Base-by-base conservation (phyloP, 345 rosid species). In the Murraya paniculata region DNA sequence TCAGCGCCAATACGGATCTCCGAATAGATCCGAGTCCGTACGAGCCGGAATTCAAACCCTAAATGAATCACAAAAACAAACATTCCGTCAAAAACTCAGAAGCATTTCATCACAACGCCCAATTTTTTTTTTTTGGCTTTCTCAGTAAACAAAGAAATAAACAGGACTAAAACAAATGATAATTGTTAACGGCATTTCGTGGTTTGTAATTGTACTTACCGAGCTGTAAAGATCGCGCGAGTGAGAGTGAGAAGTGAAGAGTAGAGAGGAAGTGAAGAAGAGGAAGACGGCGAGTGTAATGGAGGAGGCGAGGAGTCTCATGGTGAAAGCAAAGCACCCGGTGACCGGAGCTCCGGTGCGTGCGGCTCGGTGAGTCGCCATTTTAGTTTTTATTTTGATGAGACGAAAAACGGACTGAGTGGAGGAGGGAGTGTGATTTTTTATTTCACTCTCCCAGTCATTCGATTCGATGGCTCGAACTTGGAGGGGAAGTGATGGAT, bases 1-100 rank as follows among this genome's bases (percentile, higher is more conserved):
- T 96, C 70, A 90, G 80, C 61, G 97, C 97, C 80, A 94, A 82
- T 3, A 92, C 87, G 76, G 94, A 90, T 81, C 99, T 90, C 76
- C 98, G 82, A 9, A 80, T 79, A 62, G 89, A 88, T 86, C 91
- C 94, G 31, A 87, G 74, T 72, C 91, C 89, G 70, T 80, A 75
- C 3, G 85, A 50, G 56, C 70, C 86, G 9, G 82, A 67, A 64
- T 60, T 77, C 30, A 82, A 73, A 80, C 86, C 91, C 97, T 91
- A 87, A 70, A 16, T 16, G 7, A 68, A 16, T 56, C 30, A 72
- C 57, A 38, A 27, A 14, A 27, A 64, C 27, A 13, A 35, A 48
- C 24, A 57, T 31, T 30, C 5, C 30, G 6, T 24, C 21, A 36
- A n/a, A 67, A 14, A 68, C 1, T 18, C 11, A 56, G 22, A 25